phyloP scores from a whole-genome alignment of 1,284 basidiomycete species.

The Pseudozyma sp. region DNA sequence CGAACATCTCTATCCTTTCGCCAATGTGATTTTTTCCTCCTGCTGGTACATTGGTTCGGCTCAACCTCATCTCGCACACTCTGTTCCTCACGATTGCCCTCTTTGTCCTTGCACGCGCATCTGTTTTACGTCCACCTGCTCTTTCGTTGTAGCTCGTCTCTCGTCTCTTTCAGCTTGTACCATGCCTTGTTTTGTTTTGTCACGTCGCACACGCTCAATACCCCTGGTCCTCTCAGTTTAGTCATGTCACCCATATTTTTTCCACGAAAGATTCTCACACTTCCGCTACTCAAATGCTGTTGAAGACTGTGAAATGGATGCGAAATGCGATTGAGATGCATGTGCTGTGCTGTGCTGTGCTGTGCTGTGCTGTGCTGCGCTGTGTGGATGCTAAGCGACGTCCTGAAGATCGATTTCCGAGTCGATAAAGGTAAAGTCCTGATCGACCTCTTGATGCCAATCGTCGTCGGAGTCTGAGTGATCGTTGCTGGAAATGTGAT shows the following conservation, averaged over 20 bases:
- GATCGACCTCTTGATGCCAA: constrained; percentile 41
- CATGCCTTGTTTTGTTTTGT: constrained; percentile 9
- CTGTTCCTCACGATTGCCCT: constrained; percentile 8
- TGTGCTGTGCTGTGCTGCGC: background rate
- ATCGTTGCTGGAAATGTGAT: background rate
- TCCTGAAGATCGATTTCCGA: constrained; percentile 41
- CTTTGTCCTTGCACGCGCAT: constrained; percentile 11
- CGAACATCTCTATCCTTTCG: background rate
- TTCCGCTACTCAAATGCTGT: background rate
- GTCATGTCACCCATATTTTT: constrained; percentile 20
- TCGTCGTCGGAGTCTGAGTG: constrained; percentile 21
- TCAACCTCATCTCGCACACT: background rate
- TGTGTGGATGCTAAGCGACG: constrained; percentile 8
- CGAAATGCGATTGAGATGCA: constrained; percentile 4
- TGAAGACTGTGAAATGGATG: background rate
- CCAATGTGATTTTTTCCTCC: background rate
- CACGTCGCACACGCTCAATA: constrained; percentile 8
- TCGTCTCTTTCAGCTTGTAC: constrained; percentile 12
- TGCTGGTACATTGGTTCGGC: background rate
- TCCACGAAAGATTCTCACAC: background rate
- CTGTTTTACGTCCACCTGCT: background rate
- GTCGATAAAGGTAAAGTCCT: constrained; percentile 45
- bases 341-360: background rate
- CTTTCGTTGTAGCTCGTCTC: background rate
- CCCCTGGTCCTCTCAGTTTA: constrained; percentile 6